A percentile compares a stretch with the other conserved stretches of the same genome.
phyloP scores from a whole-genome alignment of 179 eudicot genomes.

The Spinacia oleracea region DNA sequence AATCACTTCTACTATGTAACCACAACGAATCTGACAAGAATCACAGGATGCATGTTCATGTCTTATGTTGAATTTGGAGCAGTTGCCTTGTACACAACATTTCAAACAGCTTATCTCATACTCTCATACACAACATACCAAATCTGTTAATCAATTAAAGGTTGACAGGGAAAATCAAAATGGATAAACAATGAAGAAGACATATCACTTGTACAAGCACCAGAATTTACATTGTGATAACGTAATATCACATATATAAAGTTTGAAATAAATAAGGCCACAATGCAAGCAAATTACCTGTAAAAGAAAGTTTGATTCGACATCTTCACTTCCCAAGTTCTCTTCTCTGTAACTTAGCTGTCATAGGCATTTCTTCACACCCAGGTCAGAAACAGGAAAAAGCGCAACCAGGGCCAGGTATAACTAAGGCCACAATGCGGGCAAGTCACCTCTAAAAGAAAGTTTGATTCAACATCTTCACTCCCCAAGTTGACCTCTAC shows the following conservation, averaged over 20 bases:
- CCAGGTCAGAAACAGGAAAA: background rate
- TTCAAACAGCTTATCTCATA: background rate
- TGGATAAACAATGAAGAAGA: background rate
- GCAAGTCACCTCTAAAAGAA: background rate
- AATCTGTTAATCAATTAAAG: background rate
- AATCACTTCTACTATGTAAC: background rate
- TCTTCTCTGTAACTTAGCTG: background rate
- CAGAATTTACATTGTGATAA: background rate
- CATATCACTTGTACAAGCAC: background rate
- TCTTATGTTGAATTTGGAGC: background rate
- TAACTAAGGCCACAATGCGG: background rate
- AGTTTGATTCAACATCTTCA: background rate
- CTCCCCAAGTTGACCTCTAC: conserved; percentile 7
- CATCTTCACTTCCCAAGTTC: conserved; percentile 6
- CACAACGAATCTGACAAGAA: background rate
- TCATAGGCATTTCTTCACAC: background rate
- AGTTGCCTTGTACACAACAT: background rate
- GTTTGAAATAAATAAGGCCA: background rate
- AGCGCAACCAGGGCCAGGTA: background rate
- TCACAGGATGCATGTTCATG: background rate
- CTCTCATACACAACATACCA: background rate
- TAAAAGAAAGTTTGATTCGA: background rate
- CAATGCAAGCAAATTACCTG: background rate
- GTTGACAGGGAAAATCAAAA: background rate
- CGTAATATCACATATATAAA: background rate